phyloP scores from a whole-genome alignment of 352 stramenopile species.

The Globisporangium irregulare region DNA sequence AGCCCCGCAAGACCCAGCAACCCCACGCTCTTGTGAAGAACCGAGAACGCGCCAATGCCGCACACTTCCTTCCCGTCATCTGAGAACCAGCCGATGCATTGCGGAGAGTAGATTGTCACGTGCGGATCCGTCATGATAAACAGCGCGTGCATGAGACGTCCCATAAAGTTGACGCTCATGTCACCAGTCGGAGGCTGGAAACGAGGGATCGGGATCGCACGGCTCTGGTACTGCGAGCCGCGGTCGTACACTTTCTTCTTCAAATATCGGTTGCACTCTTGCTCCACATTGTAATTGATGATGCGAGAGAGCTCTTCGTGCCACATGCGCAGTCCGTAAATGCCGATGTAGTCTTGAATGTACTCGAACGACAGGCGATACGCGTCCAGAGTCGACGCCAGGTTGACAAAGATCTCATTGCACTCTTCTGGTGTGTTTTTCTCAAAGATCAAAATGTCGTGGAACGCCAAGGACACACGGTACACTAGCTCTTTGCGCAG shows the following conservation, averaged over 20 bases:
- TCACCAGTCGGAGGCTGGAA: constrained; percentile 83
- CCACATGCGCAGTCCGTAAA: constrained; percentile 95
- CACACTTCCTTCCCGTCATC: constrained; percentile 83
- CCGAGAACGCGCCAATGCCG: constrained; percentile 85
- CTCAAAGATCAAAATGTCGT: constrained; percentile 85
- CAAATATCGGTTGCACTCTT: constrained; percentile 94
- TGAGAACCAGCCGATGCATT: constrained; percentile 92
- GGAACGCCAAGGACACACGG: constrained; percentile 81
- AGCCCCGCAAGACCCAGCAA: constrained; percentile 89
- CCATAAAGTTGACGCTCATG: constrained; percentile 93
- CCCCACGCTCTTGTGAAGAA: constrained; percentile 90
- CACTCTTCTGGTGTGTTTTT: constrained; percentile 83
- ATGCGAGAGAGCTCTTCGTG: constrained; percentile 93
- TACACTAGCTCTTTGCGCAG: constrained; percentile 94
- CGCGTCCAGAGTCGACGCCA: constrained; percentile 86
- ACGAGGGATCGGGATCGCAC: constrained; percentile 90
- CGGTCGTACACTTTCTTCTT: constrained; percentile 93
- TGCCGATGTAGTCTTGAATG: constrained; percentile 95
- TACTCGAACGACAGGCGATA: constrained; percentile 93
- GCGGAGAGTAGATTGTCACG: constrained; percentile 89
- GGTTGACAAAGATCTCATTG: constrained; percentile 79
- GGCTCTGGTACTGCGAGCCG: constrained; percentile 89
- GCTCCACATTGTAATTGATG: constrained; percentile 96
- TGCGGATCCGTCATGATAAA: constrained; percentile 92
- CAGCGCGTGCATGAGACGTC: constrained; percentile 88